phyloP scores from a whole-genome alignment of 2,329 filamentous ascomycete species.

The Penicillium sclerotiorum region DNA sequence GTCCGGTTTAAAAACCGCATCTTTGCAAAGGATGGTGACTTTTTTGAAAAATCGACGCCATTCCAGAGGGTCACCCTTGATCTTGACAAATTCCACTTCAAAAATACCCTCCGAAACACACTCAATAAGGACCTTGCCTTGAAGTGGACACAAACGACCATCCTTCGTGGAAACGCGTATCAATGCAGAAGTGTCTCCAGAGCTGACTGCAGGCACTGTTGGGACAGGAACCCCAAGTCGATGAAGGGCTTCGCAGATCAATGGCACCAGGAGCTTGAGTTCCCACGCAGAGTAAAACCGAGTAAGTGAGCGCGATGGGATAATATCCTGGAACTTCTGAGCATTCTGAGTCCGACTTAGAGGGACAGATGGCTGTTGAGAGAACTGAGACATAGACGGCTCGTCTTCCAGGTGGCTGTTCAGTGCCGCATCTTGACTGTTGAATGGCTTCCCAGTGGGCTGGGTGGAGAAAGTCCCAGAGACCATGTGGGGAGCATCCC shows the following conservation, averaged over 20 bases:
- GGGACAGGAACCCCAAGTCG: conserved; percentile 79
- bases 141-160: conserved; percentile 52
- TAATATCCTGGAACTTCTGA: conserved; percentile 84
- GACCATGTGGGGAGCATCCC: conserved; percentile 72
- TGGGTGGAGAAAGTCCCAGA: conserved; percentile 49
- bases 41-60: conserved; percentile 98
- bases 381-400: conserved; percentile 82
- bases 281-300: conserved; percentile 88
- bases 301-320: conserved; percentile 82
- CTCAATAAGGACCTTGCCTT: conserved; percentile 49
- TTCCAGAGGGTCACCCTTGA: conserved; percentile 93
- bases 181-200: conserved; percentile 57
- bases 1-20: conserved; percentile 71
- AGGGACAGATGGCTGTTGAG: conserved; percentile 73
- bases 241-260: conserved; percentile 79
- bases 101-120: conserved; percentile 62
- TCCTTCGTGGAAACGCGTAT: conserved; percentile 73
- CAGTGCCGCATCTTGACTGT: conserved; percentile 46
- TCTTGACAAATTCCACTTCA: conserved; percentile 89
- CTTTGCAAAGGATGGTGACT: conserved; percentile 82
- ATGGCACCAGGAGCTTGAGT: conserved; percentile 72
- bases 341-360: conserved; percentile 87
- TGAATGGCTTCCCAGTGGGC: conserved; percentile 41
- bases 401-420: conserved; percentile 76
- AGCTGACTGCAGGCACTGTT: conserved; percentile 46